Conservation (phyloP, 2,329 filamentous ascomycete genomes). For the Ilyonectria robusta region DNA sequence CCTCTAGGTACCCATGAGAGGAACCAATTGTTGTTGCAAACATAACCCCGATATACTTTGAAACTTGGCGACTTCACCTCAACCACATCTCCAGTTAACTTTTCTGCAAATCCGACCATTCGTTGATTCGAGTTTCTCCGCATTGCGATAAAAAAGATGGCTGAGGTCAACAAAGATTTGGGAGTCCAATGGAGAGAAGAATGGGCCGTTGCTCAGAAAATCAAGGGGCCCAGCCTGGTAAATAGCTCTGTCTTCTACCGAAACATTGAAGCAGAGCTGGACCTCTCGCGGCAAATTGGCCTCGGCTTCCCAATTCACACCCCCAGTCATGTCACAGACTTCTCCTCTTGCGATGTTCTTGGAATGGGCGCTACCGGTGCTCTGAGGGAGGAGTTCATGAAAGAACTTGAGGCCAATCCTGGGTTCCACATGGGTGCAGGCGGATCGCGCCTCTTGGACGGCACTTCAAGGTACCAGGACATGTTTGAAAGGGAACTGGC, state of each 20-base stretch:
- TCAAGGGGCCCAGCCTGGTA: constrained; percentile 24
- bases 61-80: too few relatives aligned
- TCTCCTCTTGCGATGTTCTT: constrained; percentile 77
- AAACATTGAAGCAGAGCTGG: constrained; percentile 53
- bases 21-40: too few relatives aligned
- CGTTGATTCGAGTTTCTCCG: too few relatives aligned
- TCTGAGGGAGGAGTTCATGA: constrained; percentile 63
- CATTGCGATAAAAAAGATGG: too few relatives aligned
- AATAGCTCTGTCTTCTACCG: constrained; percentile 29
- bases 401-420: constrained; percentile 60
- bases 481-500: constrained; percentile 73
- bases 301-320: constrained; percentile 44
- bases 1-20: too few relatives aligned
- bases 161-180: too few relatives aligned
- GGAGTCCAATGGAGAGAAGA: not conserved
- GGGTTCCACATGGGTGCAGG: constrained; percentile 61
- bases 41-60: too few relatives aligned
- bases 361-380: constrained; percentile 65
- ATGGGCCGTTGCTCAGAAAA: constrained; percentile 13
- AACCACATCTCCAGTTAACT: too few relatives aligned
- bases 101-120: too few relatives aligned
- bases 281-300: constrained; percentile 43
- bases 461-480: constrained; percentile 71
- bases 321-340: constrained; percentile 58
- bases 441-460: constrained; percentile 75